Evolutionary conservation across 2,329 filamentous ascomycete genomes (phyloP), one percentile per base, ranked within the genome.

Genomic region (Colletotrichum scovillei): DNA sequence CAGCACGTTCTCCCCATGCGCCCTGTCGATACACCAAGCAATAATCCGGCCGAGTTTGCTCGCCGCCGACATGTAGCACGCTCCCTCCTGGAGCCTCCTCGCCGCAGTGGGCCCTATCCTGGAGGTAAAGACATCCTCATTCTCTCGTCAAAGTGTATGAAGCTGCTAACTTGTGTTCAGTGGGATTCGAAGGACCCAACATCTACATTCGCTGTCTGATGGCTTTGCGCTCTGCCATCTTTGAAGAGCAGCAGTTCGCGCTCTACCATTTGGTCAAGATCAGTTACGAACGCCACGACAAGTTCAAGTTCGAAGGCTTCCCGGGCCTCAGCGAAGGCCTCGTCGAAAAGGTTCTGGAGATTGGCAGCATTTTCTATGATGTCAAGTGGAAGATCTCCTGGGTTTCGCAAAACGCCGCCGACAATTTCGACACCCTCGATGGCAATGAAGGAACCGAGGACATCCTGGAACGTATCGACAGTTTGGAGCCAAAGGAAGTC

Each of bases 191-290:
- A 74, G 94, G 94, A 1, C 94, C 94, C 2, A 97, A 97, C 79
- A 98, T 98, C 76, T 98, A 98, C 80, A 92, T 96, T 62, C 92
- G 95, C 56, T 97, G 95, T 75, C 88, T 97, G 49, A 92, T 95
- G 77, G 92, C 95, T 5, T 85, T 99, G 30, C 93, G 94, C 75
- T 98, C 95, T 16, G 91, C 91, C 2, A 90, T 97, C 30, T 89
- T 89, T 4, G 89, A 92, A 14, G 96, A 99, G 80, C 93, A 98
- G 78, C 92, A 94, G n/a, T 98, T 97, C 83, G 96, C 95, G 0
- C 86, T 98, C 12, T 95, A 97, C 78, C 96, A 98, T 78, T 85
- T 98, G 4, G 95, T 98, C 73, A 97, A 98, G 81, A 98, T 98
- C 32, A 98, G 95, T 0, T 97, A 93, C 79, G 95, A 98, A 82